Conservation (phyloP, 371 early-diverging fungal genomes). For the Cokeromyces recurvatus region DNA sequence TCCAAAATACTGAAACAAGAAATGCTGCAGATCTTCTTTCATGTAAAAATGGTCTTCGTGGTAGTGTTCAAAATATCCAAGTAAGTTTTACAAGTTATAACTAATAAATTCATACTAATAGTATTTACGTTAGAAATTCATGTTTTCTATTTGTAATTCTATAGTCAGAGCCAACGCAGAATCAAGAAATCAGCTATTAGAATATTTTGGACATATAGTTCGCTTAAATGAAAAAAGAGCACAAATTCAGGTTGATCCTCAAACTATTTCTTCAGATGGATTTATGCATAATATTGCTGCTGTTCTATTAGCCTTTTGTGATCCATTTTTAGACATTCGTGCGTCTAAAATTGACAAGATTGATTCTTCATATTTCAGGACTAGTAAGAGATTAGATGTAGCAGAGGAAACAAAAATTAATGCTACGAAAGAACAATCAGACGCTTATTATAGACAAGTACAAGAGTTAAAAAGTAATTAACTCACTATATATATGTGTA, state of each 20-base stretch:
- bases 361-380: constrained; percentile 63
- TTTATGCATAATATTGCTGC: constrained; percentile 77
- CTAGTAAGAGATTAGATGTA: constrained; percentile 51
- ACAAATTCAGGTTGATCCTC: constrained; percentile 79
- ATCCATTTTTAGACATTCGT: constrained; percentile 80
- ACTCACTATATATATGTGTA: no score
- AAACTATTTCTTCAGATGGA: constrained; percentile 80
- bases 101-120: background rate
- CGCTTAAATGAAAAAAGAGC: constrained; percentile 72
- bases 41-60: constrained; percentile 64
- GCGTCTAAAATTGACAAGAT: constrained; percentile 71
- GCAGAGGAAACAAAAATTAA: constrained; percentile 77
- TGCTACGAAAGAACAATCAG: constrained; percentile 68
- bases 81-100: constrained; percentile 19
- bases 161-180: constrained; percentile 67
- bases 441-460: constrained; percentile 43
- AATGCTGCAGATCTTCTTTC: constrained; percentile 53
- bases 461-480: constrained; percentile 15
- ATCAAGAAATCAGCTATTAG: constrained; percentile 55
- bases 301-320: constrained; percentile 65
- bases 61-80: constrained; percentile 59
- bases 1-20: constrained; percentile 51
- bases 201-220: constrained; percentile 62
- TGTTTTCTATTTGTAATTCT: constrained; percentile 66
- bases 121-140: constrained; percentile 34